phyloP scores from a whole-genome alignment of 208 protist species.

The Trypanosoma congolense region DNA sequence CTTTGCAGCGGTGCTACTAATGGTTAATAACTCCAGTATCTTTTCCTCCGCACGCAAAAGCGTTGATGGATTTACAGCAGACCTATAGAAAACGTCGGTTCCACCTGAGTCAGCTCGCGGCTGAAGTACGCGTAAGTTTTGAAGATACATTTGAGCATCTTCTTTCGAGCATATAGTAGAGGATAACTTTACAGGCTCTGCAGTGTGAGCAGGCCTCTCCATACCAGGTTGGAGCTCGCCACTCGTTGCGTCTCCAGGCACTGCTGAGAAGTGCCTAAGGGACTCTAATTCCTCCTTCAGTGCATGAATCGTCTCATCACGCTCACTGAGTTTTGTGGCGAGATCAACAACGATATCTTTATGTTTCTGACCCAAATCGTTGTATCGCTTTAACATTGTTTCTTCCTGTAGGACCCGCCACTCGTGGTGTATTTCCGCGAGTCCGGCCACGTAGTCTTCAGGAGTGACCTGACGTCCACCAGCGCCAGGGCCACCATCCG shows the following conservation, averaged over 20 bases:
- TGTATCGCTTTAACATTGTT: constrained; percentile 92
- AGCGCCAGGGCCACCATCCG: constrained; percentile 16
- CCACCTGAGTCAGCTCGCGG: not conserved
- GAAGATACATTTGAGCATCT: constrained; percentile 45
- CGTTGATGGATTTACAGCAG: constrained; percentile 25
- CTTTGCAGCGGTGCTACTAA: not conserved
- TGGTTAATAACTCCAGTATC: constrained; percentile 51
- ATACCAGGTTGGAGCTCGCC: too few relatives aligned
- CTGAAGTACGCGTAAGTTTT: constrained; percentile 17
- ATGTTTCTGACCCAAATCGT: constrained; percentile 95
- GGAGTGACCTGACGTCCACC: constrained; percentile 42
- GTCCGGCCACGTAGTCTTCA: constrained; percentile 49
- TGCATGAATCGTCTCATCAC: constrained; percentile 87
- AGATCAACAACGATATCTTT: constrained; percentile 95
- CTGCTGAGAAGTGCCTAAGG: constrained; percentile 74
- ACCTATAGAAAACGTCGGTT: constrained; percentile 27
- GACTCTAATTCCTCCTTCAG: constrained; percentile 87
- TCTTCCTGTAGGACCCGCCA: constrained; percentile 77
- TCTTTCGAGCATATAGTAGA: constrained; percentile 1
- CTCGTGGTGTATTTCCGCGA: constrained; percentile 84
- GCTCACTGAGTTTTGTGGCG: constrained; percentile 89
- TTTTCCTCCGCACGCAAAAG: constrained; percentile 58
- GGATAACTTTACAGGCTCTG: not conserved
- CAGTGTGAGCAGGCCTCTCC: constrained; percentile 2
- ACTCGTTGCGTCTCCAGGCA: constrained; percentile 67